Conservation (phyloP, 306 rosid species). For the Erythrophleum fordii region DNA sequence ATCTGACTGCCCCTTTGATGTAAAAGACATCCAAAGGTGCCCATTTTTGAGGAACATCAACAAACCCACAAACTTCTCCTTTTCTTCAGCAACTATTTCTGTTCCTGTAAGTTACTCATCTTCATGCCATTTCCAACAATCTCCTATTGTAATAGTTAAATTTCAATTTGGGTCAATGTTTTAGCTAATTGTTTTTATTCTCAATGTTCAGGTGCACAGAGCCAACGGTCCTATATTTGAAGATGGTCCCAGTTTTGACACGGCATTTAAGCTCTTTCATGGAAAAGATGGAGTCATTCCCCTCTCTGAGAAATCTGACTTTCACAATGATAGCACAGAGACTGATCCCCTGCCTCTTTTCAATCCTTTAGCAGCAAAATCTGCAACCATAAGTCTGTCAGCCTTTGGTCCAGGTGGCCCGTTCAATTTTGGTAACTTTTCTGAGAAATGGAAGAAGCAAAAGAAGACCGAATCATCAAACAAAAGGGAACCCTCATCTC, state of each 20-base stretch:
- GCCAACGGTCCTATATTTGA: conserved; percentile 80
- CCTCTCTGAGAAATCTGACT: conserved; percentile 53
- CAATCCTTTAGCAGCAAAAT: conserved; percentile 74
- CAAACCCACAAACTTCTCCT: conserved; percentile 70
- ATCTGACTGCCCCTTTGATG: conserved; percentile 60
- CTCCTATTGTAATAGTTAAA: background rate
- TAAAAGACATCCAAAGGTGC: conserved; percentile 63
- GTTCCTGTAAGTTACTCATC: conserved; percentile 52
- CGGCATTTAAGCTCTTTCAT: conserved; percentile 77
- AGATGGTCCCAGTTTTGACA: conserved; percentile 76
- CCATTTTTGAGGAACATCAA: conserved; percentile 77
- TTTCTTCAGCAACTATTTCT: conserved; percentile 50
- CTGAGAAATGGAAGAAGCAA: conserved; percentile 74
- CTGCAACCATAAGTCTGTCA: conserved; percentile 79
- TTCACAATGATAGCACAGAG: conserved; percentile 36
- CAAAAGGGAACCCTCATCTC: conserved; percentile 55
- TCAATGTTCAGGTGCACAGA: conserved; percentile 45
- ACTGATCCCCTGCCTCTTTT: conserved; percentile 55
- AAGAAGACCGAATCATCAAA: conserved; percentile 56
- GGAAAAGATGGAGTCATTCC: conserved; percentile 87
- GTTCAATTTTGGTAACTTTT: conserved; percentile 67
- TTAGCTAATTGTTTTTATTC: conserved; percentile 22
- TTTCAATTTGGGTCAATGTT: conserved; percentile 10
- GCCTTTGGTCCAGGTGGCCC: conserved; percentile 73
- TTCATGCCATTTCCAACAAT: background rate